These are phyloP conservation scores for Penicillium nucicola DNA, from an alignment of 495 filamentous ascomycete genomes.

Conservation along the genomic window DNA sequence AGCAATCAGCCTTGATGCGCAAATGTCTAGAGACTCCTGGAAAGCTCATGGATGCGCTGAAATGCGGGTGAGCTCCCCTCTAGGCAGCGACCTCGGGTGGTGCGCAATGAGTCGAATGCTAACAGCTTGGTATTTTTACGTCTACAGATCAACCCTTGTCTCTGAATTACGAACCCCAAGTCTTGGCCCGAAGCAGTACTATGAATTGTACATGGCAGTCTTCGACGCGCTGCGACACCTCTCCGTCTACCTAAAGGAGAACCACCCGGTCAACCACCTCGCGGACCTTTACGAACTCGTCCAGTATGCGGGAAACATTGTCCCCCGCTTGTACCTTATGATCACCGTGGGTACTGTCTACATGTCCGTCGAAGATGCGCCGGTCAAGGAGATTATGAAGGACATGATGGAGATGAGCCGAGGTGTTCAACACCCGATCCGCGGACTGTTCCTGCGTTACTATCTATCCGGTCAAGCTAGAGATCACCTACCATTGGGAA, in stretches of 20 bases:
- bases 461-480: constrained; percentile 92
- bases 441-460: constrained; percentile 91
- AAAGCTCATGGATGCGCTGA: constrained; percentile 99
- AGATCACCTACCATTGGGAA: constrained; percentile 78
- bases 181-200: constrained; percentile 96
- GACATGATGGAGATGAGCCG: constrained; percentile 99
- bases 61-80: constrained; percentile 76
- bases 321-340: constrained; percentile 96
- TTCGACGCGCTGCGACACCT: constrained; percentile 98
- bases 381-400: constrained; percentile 99
- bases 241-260: constrained; percentile 92
- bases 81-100: constrained; percentile 34
- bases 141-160: constrained; percentile 83
- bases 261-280: constrained; percentile 94
- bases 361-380: constrained; percentile 97
- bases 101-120: constrained; percentile 14
- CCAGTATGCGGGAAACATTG: constrained; percentile 97
- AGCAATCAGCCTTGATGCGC: constrained; percentile 94
- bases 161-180: constrained; percentile 95
- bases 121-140: constrained; percentile 11
- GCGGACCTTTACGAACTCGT: constrained; percentile 98
- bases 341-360: constrained; percentile 98
- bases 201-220: constrained; percentile 98
- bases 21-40: constrained; percentile 95
- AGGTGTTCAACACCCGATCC: constrained; percentile 93